Base-by-base conservation (phyloP, 495 filamentous ascomycete genomes). In the Cetradonia linearis region DNA sequence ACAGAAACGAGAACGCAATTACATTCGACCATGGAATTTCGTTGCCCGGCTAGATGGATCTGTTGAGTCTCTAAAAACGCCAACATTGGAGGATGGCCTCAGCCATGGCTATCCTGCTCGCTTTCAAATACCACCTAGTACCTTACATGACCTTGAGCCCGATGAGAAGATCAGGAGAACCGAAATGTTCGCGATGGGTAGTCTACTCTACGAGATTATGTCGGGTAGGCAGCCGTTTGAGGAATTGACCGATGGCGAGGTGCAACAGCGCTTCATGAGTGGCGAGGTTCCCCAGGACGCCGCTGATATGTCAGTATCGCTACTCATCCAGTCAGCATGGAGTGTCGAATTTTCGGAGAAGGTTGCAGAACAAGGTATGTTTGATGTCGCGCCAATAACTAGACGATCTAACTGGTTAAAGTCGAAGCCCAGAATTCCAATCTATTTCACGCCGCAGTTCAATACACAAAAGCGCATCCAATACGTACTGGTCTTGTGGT, bases 141-240 rank as follows among this genome's bases (percentile, higher is more conserved):
- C 42, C 16, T 30, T 63, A 44, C 5, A 56, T 44, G 61, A 33
- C 3, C 40, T 63, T 33, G 53, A 65, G 16, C 33, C 40, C 30
- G 9, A 55, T 14, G 42, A 62, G 44, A 62, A 65, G 52, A 23
- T 64, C 47, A 38, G 10, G 31, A 59, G 62, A 28, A 36, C 40
- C 47, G 62, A 66, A 55, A 38, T 31, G 25, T 66, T 64, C 56
- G 62, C 63, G 37, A 59, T 66, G 44, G 59, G 38, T 48, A 59
- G 59, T 42, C 46, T 67, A 16, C 27, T 67, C 34, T 67, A 67
- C 40, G 63, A 67, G 38, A 67, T 67, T 30, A 47, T 59, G 37
- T n/a, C 44, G 2, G 63, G 63, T 16, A 63, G 31, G 47, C 59
- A 62, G 49, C 63, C 55, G 2, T 47, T 67, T 56, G 55, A 66